Percentiles rank a stretch among this genome's conserved stretches.
These are phyloP conservation scores for Chaetomiaceae sp. DNA, from an alignment of 2,329 filamentous ascomycete species.

Conservation along the genomic window DNA sequence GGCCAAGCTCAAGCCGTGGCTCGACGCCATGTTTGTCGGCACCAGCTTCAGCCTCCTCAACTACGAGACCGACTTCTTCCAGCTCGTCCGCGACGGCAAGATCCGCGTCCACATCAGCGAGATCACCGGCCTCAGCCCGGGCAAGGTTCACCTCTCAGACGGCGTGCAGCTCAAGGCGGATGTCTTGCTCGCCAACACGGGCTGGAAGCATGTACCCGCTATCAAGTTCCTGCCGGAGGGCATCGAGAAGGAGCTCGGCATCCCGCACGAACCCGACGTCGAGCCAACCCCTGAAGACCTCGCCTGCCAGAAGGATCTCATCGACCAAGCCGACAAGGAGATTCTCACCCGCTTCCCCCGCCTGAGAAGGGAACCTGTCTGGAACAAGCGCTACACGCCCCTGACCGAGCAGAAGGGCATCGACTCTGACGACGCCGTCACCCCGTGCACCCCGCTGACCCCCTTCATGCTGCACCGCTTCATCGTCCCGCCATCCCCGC, in stretches of 20 bases:
- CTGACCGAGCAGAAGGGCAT: constrained; percentile 39
- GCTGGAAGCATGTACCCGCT: constrained; percentile 52
- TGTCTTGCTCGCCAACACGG: constrained; percentile 51
- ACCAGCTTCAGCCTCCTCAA: constrained; percentile 57
- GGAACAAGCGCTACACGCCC: constrained; percentile 43
- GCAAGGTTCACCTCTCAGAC: constrained; percentile 46
- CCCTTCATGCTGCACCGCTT: constrained; percentile 44
- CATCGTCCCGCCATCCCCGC: constrained; percentile 39
- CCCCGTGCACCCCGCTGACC: constrained; percentile 30
- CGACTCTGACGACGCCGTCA: constrained; percentile 28
- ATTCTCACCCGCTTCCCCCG: constrained; percentile 51
- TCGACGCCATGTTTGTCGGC: constrained; percentile 48
- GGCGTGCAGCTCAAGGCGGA: constrained; percentile 46
- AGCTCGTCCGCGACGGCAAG: constrained; percentile 47
- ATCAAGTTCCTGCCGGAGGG: constrained; percentile 49
- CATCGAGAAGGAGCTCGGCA: constrained; percentile 43
- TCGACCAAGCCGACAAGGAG: constrained; percentile 42
- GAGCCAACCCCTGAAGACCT: constrained; percentile 35
- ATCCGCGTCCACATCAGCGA: constrained; percentile 51
- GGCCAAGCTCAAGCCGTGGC: constrained; percentile 51
- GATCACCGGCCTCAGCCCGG: constrained; percentile 38
- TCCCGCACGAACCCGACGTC: constrained; percentile 38
- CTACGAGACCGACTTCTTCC: constrained; percentile 54
- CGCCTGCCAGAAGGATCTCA: constrained; percentile 16
- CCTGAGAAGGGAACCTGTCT: constrained; percentile 47